Conservation (phyloP, 805 yeast species). For the Barnettozyma pratensis region DNA sequence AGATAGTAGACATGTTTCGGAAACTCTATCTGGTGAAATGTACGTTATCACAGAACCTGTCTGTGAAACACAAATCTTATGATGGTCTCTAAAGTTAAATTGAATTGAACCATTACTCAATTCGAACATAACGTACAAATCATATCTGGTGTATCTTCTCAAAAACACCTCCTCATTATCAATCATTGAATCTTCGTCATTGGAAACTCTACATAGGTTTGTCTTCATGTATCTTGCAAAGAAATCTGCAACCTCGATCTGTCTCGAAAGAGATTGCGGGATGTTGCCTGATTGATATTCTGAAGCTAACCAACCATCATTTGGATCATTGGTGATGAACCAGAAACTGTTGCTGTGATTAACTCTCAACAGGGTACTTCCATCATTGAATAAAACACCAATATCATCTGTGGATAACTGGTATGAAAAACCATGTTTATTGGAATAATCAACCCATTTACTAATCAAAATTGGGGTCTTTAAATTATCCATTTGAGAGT, state of each 20-base stretch:
- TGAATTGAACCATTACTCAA: conserved; percentile 89
- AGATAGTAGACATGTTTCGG: conserved; percentile 57
- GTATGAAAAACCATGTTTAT: conserved; percentile 92
- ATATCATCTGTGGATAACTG: conserved; percentile 85
- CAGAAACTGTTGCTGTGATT: conserved; percentile 60
- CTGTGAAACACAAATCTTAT: conserved; percentile 75
- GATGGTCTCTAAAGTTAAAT: conserved; percentile 93
- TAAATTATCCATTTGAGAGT: conserved; percentile 7
- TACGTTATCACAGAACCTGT: conserved; percentile 74
- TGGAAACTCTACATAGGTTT: conserved; percentile 76
- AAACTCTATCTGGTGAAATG: conserved; percentile 70
- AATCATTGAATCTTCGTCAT: conserved; percentile 41
- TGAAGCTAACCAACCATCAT: conserved; percentile 50
- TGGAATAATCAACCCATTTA: conserved; percentile 97
- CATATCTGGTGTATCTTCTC: conserved; percentile 76
- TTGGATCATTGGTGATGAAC: conserved; percentile 47
- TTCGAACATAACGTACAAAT: conserved; percentile 84
- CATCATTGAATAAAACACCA: conserved; percentile 86
- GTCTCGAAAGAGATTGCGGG: conserved; percentile 53
- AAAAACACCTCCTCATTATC: conserved; percentile 67
- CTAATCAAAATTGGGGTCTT: conserved; percentile 68
- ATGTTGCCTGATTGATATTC: conserved; percentile 38
- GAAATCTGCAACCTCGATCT: conserved; percentile 80
- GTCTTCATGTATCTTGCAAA: conserved; percentile 91
- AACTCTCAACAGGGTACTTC: conserved; percentile 72